A percentile compares a stretch with the other conserved stretches of the same genome.
Evolutionary conservation across 2,329 filamentous ascomycete species (phyloP).

Genomic region (Corynespora cassiicola): DNA sequence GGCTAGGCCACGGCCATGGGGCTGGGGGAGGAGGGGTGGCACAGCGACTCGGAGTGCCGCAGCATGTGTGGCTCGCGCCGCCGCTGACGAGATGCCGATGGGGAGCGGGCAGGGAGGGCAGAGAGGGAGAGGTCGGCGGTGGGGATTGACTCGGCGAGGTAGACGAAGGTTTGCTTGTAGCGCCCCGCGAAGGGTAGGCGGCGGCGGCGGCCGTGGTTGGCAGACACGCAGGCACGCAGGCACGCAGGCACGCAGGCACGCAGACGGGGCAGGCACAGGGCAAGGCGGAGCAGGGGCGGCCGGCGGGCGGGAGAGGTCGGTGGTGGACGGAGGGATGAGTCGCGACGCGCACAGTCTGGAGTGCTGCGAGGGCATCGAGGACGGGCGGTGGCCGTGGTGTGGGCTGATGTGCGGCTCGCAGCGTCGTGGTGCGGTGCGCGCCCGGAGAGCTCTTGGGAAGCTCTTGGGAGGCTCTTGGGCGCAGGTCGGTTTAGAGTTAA

Average conservation of each 20-base stretch:
- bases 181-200: too few species aligned
- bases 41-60: constrained; percentile 26
- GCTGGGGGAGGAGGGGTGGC: too few species aligned
- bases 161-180: too few species aligned
- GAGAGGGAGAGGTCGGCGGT: too few species aligned
- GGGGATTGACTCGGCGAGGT: too few species aligned
- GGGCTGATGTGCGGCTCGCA: constrained; percentile 1
- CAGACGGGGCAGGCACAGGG: constrained; percentile 6
- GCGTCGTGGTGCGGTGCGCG: constrained; percentile 6
- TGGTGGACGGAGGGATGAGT: constrained; percentile 3
- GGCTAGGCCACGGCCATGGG: constrained; percentile 14
- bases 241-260: too few species aligned
- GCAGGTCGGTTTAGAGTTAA: constrained; percentile 47
- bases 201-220: too few species aligned
- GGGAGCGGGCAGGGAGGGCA: constrained; percentile 1
- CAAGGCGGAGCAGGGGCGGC: constrained; percentile 11
- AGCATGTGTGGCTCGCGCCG: constrained; percentile 14
- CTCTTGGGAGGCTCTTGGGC: constrained; percentile 13
- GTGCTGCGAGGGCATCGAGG: too few species aligned
- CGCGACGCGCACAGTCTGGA: constrained; percentile 2
- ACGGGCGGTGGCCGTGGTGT: too few species aligned
- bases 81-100: constrained; percentile 25
- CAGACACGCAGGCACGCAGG: too few species aligned
- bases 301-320: constrained; percentile 8
- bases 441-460: background rate